Evolutionary conservation across 805 yeast species (phyloP).

Genomic region (Kodamaea hsintzibuensis): DNA sequence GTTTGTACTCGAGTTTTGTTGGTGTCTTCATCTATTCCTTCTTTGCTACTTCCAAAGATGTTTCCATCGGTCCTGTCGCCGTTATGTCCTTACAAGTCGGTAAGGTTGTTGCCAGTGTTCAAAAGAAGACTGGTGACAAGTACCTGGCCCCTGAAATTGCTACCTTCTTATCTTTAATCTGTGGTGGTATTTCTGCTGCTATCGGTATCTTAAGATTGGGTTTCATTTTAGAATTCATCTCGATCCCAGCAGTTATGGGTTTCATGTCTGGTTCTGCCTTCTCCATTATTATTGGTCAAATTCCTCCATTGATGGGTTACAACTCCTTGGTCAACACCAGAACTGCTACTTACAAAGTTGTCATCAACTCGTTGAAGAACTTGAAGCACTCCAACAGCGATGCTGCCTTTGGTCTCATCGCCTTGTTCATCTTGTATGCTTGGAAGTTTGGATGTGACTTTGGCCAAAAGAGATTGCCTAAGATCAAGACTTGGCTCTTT

Average conservation of each 20-base stretch:
- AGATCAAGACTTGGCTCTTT: slow-evolving; percentile 56
- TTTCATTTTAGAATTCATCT: slow-evolving; percentile 83
- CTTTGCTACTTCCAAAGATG: slow-evolving; percentile 94
- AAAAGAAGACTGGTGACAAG: slow-evolving; percentile 40
- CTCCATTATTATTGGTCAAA: slow-evolving; percentile 78
- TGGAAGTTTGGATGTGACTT: slow-evolving; percentile 67
- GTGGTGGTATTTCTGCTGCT: slow-evolving; percentile 85
- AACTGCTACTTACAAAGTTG: slow-evolving; percentile 65
- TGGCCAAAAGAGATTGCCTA: slow-evolving; percentile 66
- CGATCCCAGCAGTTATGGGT: slow-evolving; percentile 90
- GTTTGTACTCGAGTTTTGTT: slow-evolving; percentile 86
- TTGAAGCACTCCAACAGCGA: slow-evolving; percentile 68
- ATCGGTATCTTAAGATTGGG: slow-evolving; percentile 84
- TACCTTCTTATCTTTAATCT: slow-evolving; percentile 71
- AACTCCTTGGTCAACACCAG: slow-evolving; percentile 67
- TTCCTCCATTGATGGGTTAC: slow-evolving; percentile 84
- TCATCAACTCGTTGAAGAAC: slow-evolving; percentile 70
- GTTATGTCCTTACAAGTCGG: slow-evolving; percentile 90
- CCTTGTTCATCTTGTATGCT: slow-evolving; percentile 65
- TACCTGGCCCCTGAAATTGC: slow-evolving; percentile 72
- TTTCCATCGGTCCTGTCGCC: slow-evolving; percentile 95
- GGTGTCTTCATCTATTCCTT: slow-evolving; percentile 88
- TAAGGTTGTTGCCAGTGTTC: slow-evolving; percentile 69
- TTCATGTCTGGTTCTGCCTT: slow-evolving; percentile 95
- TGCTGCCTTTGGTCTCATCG: slow-evolving; percentile 87